Conservation (phyloP, 2,329 filamentous ascomycete genomes). For the Colletotrichum camelliae region DNA sequence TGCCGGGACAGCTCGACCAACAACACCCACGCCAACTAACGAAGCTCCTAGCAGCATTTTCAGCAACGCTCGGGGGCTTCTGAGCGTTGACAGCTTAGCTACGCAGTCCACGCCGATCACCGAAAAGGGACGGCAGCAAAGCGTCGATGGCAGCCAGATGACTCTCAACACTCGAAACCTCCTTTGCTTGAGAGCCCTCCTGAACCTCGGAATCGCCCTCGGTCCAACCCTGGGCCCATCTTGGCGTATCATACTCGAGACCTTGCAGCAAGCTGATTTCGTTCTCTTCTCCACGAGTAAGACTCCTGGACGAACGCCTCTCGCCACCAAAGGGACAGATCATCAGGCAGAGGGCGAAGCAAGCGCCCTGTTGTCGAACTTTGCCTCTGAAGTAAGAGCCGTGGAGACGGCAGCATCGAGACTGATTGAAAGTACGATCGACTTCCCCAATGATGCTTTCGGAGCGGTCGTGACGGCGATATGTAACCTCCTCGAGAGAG, state of each 20-base stretch:
- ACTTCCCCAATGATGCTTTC: constrained; percentile 87
- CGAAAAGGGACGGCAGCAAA: constrained; percentile 66
- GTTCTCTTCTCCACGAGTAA: constrained; percentile 74
- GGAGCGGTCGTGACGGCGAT: constrained; percentile 77
- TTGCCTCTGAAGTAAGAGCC: constrained; percentile 82
- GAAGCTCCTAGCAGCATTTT: constrained; percentile 58
- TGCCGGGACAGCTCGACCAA: constrained; percentile 47
- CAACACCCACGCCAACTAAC: constrained; percentile 44
- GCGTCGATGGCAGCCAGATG: constrained; percentile 57
- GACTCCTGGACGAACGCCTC: constrained; percentile 55
- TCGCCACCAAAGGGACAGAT: constrained; percentile 51
- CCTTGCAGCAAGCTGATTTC: constrained; percentile 90
- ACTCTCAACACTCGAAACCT: constrained; percentile 87
- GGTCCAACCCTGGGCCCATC: constrained; percentile 85
- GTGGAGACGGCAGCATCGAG: constrained; percentile 88
- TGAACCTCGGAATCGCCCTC: constrained; percentile 95
- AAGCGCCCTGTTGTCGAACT: constrained; percentile 63
- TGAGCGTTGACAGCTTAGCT: constrained; percentile 76
- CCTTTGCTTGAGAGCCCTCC: constrained; percentile 83
- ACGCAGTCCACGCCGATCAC: constrained; percentile 59
- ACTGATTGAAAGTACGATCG: constrained; percentile 88
- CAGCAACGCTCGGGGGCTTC: constrained; percentile 72
- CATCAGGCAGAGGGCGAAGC: constrained; percentile 56
- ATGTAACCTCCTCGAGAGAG: constrained; percentile 68
- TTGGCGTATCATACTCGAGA: constrained; percentile 92